These are phyloP conservation scores for Nematodospora anomalae DNA, from an alignment of 1,139 yeast species.

Conservation along the genomic window DNA sequence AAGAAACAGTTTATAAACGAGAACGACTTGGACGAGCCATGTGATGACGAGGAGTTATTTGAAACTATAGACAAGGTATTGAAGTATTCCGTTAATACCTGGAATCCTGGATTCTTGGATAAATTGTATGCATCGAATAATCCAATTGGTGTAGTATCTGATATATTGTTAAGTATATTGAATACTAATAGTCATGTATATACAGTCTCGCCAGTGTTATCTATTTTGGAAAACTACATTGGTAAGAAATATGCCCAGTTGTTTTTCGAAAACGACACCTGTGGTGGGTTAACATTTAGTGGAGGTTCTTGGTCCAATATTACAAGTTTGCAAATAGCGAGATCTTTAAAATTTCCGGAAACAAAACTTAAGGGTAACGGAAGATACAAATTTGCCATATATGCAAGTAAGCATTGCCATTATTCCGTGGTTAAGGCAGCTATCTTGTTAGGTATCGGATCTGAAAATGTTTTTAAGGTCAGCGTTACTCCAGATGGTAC, in stretches of 20 bases:
- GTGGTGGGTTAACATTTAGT: slow-evolving; percentile 84
- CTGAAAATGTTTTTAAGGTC: slow-evolving; percentile 62
- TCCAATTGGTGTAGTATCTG: slow-evolving; percentile 80
- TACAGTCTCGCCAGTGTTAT: slow-evolving; percentile 81
- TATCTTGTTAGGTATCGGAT: slow-evolving; percentile 72
- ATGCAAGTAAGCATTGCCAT: slow-evolving; percentile 72
- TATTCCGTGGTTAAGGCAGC: slow-evolving; percentile 85
- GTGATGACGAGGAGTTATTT: slow-evolving; percentile 32
- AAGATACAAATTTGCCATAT: slow-evolving; percentile 60
- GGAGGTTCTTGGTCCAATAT: slow-evolving; percentile 90
- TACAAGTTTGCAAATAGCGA: slow-evolving; percentile 76
- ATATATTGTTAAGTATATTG: slow-evolving; percentile 63
- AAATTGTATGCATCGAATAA: slow-evolving; percentile 82
- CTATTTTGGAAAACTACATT: slow-evolving; percentile 70
- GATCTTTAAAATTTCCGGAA: slow-evolving; percentile 66
- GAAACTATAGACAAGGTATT: slow-evolving; percentile 58
- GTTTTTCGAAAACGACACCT: slow-evolving; percentile 50
- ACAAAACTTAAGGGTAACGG: slow-evolving; percentile 65
- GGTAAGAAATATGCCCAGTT: slow-evolving; percentile 66
- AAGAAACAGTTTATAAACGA: slow-evolving; percentile 25
- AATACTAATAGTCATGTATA: slow-evolving; percentile 87
- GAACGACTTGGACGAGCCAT: slow-evolving; percentile 19
- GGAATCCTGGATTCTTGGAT: slow-evolving; percentile 87
- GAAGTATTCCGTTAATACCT: slow-evolving; percentile 73
- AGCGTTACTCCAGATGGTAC: slow-evolving; percentile 57